These are phyloP conservation scores for Nakazawaea sp. DNA, from an alignment of 805 yeast genomes.

Conservation along the genomic window DNA sequence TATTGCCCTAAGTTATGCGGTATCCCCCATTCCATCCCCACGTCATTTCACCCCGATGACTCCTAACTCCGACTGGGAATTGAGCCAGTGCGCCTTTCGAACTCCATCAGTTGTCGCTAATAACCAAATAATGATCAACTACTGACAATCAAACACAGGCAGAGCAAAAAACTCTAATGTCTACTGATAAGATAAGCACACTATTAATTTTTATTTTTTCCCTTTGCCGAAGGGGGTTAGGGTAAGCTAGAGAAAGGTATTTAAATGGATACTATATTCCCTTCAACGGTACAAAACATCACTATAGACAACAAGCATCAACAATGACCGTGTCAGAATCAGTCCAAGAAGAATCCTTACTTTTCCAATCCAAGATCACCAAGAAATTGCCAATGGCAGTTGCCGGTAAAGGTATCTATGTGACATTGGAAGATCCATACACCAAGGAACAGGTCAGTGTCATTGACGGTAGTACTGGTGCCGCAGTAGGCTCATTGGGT, in stretches of 20 bases:
- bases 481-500: slow-evolving; percentile 46
- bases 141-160: too few species aligned
- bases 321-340: too few species aligned
- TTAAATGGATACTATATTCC: neutral
- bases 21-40: too few species aligned
- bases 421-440: slow-evolving; percentile 34
- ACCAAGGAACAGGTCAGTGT: slow-evolving; percentile 28
- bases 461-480: slow-evolving; percentile 43
- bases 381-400: slow-evolving; percentile 31
- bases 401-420: slow-evolving; percentile 34
- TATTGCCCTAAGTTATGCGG: too few species aligned
- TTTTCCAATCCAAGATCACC: slow-evolving; percentile 35
- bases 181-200: neutral
- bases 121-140: too few species aligned
- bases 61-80: too few species aligned
- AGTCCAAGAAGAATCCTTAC: slow-evolving; percentile 22
- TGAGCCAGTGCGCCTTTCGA: too few species aligned
- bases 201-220: too few species aligned
- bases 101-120: too few species aligned
- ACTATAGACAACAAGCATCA: neutral
- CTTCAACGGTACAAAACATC: neutral
- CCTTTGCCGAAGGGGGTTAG: neutral
- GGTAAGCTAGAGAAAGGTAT: neutral
- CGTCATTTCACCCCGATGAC: too few species aligned
- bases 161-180: too few species aligned